A percentile compares a stretch with the other conserved stretches of the same genome.
Evolutionary conservation across 2,329 filamentous ascomycete genomes (phyloP).

Genomic region (Biscogniauxia mediterranea): DNA sequence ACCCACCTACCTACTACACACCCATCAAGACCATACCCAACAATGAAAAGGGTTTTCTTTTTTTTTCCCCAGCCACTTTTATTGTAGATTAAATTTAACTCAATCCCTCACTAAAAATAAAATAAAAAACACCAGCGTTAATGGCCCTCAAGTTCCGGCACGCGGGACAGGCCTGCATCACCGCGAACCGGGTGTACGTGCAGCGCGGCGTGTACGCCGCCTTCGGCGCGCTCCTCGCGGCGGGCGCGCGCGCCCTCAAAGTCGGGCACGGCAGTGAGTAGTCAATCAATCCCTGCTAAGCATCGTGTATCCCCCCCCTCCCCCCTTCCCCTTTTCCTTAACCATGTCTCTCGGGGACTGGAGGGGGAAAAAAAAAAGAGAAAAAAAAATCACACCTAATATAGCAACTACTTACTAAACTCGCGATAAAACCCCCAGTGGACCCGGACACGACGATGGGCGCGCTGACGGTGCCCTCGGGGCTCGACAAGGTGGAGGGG

Average conservation of each 20-base stretch:
- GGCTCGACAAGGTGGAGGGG: slow-evolving; percentile 53
- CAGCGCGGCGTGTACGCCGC: slow-evolving; percentile 61
- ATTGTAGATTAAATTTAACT: too few species aligned
- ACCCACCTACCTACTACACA: too few species aligned
- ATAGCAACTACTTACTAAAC: too few species aligned
- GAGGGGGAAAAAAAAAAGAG: too few species aligned
- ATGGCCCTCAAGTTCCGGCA: slow-evolving; percentile 44
- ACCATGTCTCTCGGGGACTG: too few species aligned
- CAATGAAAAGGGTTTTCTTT: not conserved
- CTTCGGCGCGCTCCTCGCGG: slow-evolving; percentile 55
- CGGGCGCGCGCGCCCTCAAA: slow-evolving; percentile 51
- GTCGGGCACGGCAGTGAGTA: slow-evolving; percentile 55
- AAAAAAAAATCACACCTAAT: too few species aligned
- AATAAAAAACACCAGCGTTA: slow-evolving; percentile 19
- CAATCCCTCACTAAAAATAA: not conserved
- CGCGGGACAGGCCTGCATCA: slow-evolving; percentile 64
- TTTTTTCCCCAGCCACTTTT: not conserved
- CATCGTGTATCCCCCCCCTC: too few species aligned
- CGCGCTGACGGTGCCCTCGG: slow-evolving; percentile 55
- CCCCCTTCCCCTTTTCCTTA: too few species aligned
- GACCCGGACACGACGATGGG: slow-evolving; percentile 58
- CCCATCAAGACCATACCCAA: too few species aligned
- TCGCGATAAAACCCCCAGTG: too few species aligned
- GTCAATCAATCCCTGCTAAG: too few species aligned
- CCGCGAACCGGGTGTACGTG: slow-evolving; percentile 64